Evolutionary conservation across 2,329 filamentous ascomycete species (phyloP).

Genomic region (Ophiostoma piceae): DNA sequence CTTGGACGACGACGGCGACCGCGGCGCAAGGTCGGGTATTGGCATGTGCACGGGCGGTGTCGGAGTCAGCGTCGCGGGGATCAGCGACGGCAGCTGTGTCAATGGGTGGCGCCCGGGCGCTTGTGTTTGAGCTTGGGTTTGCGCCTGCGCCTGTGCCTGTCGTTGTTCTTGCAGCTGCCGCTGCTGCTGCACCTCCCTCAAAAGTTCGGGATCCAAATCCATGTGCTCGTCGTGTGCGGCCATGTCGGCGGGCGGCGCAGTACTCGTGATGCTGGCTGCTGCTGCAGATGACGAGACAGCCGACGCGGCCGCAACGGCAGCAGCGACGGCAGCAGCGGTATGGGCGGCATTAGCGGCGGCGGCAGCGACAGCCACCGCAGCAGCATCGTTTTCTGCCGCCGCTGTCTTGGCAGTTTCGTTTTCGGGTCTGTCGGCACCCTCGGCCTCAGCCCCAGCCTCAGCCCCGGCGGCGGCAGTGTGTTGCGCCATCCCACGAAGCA

Average conservation of each 20-base stretch:
- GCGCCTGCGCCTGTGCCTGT: neutral
- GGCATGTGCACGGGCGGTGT: neutral
- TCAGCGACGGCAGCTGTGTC: neutral
- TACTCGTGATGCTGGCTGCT: conserved; percentile 31
- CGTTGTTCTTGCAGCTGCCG: conserved; percentile 6
- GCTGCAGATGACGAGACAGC: conserved; percentile 33
- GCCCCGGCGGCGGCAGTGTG: neutral
- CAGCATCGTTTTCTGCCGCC: conserved; percentile 30
- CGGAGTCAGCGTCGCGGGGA: neutral
- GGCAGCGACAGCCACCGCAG: conserved; percentile 8
- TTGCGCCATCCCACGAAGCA: conserved; percentile 26
- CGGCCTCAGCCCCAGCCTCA: neutral
- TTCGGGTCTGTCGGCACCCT: conserved; percentile 33
- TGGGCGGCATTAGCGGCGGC: conserved; percentile 17
- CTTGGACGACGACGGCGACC: conserved; percentile 73
- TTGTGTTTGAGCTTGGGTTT: conserved; percentile 10
- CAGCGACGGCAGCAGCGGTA: conserved; percentile 15
- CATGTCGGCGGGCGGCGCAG: conserved; percentile 15
- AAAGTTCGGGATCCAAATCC: neutral
- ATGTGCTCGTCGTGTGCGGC: neutral
- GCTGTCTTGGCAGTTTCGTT: conserved; percentile 32
- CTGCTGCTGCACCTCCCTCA: conserved; percentile 13
- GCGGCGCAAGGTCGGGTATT: conserved; percentile 45
- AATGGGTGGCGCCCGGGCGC: neutral
- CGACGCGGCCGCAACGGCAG: conserved; percentile 19